Evolutionary conservation across 1,284 basidiomycete species (phyloP).

Genomic region (Ustilago curta): DNA sequence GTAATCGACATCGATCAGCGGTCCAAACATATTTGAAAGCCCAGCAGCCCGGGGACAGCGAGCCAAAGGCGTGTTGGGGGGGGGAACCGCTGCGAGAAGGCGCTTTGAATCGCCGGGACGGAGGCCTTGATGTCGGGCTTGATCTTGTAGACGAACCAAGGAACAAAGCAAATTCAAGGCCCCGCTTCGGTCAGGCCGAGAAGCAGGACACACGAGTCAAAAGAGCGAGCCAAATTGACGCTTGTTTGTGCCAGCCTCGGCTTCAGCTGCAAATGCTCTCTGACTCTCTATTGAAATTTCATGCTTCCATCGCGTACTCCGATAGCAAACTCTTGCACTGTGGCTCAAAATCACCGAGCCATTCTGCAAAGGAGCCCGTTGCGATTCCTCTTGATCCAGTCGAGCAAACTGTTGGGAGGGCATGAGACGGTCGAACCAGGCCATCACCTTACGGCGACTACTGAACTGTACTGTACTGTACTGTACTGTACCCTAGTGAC

Average conservation of each 20-base stretch:
- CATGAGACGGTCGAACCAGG: neutral
- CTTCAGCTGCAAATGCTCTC: neutral
- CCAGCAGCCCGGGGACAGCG: neutral
- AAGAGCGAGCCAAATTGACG: too few species aligned
- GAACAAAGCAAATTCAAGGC: too few species aligned
- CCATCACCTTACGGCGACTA: neutral
- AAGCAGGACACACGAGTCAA: too few species aligned
- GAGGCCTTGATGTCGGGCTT: conserved; percentile 9
- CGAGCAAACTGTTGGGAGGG: too few species aligned
- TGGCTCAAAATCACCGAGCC: neutral
- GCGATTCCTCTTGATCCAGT: too few species aligned
- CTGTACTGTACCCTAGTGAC: too few species aligned
- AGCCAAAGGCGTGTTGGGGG: neutral
- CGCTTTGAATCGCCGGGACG: conserved; percentile 29
- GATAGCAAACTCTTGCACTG: neutral
- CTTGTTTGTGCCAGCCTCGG: conserved; percentile 1
- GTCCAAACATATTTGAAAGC: neutral
- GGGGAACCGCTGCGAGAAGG: neutral
- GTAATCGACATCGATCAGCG: conserved; percentile 3
- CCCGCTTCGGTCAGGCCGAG: too few species aligned
- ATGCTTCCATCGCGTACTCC: too few species aligned
- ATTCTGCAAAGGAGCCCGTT: neutral
- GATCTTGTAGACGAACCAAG: neutral
- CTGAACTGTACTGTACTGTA: too few species aligned
- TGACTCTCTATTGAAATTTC: too few species aligned